Percentiles rank a stretch among this genome's conserved stretches.
Conservation (phyloP, 495 filamentous ascomycete genomes). For the Hypomontagnella submonticulosa region DNA sequence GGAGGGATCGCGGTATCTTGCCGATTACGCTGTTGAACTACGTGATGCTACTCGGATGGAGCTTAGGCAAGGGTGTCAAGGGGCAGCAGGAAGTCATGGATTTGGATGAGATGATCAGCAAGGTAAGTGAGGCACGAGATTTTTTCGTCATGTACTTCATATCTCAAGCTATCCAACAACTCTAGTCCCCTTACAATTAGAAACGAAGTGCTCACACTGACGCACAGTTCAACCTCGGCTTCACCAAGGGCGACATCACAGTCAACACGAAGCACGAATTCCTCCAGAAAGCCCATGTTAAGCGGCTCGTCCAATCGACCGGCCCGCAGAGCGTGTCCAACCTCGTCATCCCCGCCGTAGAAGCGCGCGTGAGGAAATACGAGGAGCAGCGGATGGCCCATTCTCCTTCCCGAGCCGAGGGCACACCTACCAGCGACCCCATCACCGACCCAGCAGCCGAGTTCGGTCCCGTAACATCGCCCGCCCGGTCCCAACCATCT, state of each 20-base stretch:
- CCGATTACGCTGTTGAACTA: conserved; percentile 84
- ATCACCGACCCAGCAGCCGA: conserved; percentile 32
- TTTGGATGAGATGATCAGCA: conserved; percentile 73
- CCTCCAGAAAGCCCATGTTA: conserved; percentile 78
- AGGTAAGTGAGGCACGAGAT: conserved; percentile 56
- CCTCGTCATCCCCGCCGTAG: conserved; percentile 24
- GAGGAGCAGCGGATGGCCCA: conserved; percentile 39
- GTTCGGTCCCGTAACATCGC: conserved; percentile 40
- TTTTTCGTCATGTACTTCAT: not conserved
- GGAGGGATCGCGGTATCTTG: conserved; percentile 74
- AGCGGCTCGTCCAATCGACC: conserved; percentile 18
- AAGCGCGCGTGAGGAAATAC: conserved; percentile 27
- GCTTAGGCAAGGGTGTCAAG: conserved; percentile 64
- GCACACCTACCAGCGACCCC: conserved; percentile 25
- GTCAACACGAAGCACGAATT: conserved; percentile 84
- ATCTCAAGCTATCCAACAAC: not conserved
- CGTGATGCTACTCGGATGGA: conserved; percentile 87
- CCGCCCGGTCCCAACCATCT: conserved; percentile 1
- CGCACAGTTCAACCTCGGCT: conserved; percentile 76
- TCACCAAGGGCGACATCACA: conserved; percentile 89
- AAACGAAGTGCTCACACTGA: conserved; percentile 23
- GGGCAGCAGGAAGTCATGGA: conserved; percentile 70
- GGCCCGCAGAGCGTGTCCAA: not conserved
- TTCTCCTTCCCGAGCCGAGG: not conserved
- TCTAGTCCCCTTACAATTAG: not conserved